Base-by-base conservation (phyloP, 495 filamentous ascomycete species). In the Chaetomium cochliodes region DNA sequence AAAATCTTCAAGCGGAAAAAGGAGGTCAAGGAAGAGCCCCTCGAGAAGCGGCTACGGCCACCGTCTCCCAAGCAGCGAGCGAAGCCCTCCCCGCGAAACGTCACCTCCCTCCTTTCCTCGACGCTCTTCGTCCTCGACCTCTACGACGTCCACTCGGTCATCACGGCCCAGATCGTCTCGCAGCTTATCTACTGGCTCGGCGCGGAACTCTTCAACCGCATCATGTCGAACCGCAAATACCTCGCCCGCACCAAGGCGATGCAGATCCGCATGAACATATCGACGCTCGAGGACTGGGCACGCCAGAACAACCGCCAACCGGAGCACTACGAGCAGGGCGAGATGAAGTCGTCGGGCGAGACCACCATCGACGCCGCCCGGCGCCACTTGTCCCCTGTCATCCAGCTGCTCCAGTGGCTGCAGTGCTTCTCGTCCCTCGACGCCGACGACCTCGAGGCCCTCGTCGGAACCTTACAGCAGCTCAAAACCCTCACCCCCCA, bases 181-280 rank as follows among this genome's bases (percentile, higher is more conserved):
- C 94, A 99, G 73, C 84, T 99, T 2, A 83, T 97, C 47, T 99
- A 97, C 77, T 99, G 94, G 94, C 83, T 99, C 16, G 88, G 94
- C 2, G 92, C 93, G 0, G 94, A 99, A 73, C 84, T 98, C 16
- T 99, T 99, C 80, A 99, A 99, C 73, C 91, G 96, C 64, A 92
- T 98, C 73, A 93, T 98, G 88, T 92, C 90, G 16, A 97, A 92
- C 65, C 88, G 91, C 62, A 91, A 92, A 74, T 99, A 97, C 70
- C 84, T 99, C 8, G 93, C 94, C 6, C 87, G 94, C 37, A 99
- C 94, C 16, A 99, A 99, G 74, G 94, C 94, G 7, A 98, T 99
- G 94, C 96, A 99, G 71, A 97, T 99, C 65, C 91, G 94, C 65
- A 97, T 99, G 91, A 99, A 99, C 73, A 87, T 98, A 28, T 98